Evolutionary conservation across 2,329 filamentous ascomycete species (phyloP).

Genomic region (Knoxdaviesia proteae): DNA sequence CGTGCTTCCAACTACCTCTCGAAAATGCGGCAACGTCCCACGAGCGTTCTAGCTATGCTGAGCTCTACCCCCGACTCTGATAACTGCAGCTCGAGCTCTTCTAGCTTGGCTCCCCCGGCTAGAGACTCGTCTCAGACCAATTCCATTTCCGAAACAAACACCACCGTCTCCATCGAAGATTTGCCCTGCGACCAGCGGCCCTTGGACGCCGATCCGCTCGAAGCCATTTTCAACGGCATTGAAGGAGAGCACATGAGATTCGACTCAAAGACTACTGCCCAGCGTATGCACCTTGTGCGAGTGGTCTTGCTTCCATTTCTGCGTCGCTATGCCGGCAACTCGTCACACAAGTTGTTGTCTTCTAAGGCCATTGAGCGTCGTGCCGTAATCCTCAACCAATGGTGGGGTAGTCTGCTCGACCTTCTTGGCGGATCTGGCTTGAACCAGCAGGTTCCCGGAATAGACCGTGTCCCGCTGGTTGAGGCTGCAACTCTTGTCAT

Average conservation of each 20-base stretch:
- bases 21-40: conserved; percentile 25
- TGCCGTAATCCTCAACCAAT: conserved; percentile 64
- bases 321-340: conserved; percentile 43
- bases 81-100: conserved; percentile 22
- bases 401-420: conserved; percentile 71
- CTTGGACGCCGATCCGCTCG: conserved; percentile 27
- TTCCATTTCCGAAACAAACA: conserved; percentile 16
- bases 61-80: conserved; percentile 16
- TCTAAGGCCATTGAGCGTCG: conserved; percentile 69
- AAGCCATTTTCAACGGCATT: conserved; percentile 31
- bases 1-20: conserved; percentile 27
- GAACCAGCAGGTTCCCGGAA: conserved; percentile 53
- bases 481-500: conserved; percentile 66
- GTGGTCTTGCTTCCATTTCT: conserved; percentile 57
- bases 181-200: conserved; percentile 18
- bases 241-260: conserved; percentile 35
- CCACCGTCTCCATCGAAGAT: conserved; percentile 18
- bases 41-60: conserved; percentile 19
- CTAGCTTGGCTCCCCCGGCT: conserved; percentile 22
- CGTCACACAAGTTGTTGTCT: conserved; percentile 41
- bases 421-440: conserved; percentile 47
- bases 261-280: conserved; percentile 35
- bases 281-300: conserved; percentile 60
- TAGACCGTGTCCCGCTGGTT: conserved; percentile 63
- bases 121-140: conserved; percentile 17